phyloP scores from a whole-genome alignment of 768 basidiomycete species.

The Mycena belliarum region DNA sequence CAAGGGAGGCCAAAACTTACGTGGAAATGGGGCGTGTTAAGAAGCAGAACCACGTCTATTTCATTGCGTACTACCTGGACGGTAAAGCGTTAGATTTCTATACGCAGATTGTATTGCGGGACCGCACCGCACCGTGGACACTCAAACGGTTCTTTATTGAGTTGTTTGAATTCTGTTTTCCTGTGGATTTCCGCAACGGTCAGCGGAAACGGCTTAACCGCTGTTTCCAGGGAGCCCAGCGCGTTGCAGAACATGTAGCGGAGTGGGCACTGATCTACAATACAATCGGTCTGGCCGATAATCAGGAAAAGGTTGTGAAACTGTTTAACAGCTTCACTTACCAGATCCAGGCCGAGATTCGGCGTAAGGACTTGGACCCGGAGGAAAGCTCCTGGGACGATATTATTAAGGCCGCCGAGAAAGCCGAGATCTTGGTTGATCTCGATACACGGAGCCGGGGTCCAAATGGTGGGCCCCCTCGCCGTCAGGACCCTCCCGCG shows the following conservation, averaged over 20 bases:
- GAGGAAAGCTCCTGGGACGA: constrained; percentile 9
- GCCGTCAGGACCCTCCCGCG: too few relatives aligned
- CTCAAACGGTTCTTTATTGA: constrained; percentile 31
- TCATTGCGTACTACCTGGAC: constrained; percentile 27
- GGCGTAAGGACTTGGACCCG: constrained; percentile 18
- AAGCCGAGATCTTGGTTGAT: not conserved
- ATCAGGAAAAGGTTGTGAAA: not conserved
- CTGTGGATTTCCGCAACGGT: not conserved
- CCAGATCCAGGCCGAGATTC: constrained; percentile 24
- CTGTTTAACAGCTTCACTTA: constrained; percentile 9
- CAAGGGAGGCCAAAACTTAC: constrained; percentile 24
- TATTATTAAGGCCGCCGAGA: constrained; percentile 28
- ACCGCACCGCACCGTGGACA: constrained; percentile 23
- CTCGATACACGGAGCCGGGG: not conserved
- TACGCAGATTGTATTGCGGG: constrained; percentile 19
- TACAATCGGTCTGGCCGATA: not conserved
- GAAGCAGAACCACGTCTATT: constrained; percentile 16
- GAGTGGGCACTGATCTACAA: not conserved
- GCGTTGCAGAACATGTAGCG: not conserved
- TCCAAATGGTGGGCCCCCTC: too few relatives aligned
- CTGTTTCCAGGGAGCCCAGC: not conserved
- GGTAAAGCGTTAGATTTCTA: constrained; percentile 33
- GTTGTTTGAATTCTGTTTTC: constrained; percentile 40
- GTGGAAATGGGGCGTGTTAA: constrained; percentile 22
- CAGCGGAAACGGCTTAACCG: not conserved